Percentiles rank a stretch among this genome's conserved stretches.
phyloP scores from a whole-genome alignment of 768 basidiomycete species.

The Jaapia argillacea region DNA sequence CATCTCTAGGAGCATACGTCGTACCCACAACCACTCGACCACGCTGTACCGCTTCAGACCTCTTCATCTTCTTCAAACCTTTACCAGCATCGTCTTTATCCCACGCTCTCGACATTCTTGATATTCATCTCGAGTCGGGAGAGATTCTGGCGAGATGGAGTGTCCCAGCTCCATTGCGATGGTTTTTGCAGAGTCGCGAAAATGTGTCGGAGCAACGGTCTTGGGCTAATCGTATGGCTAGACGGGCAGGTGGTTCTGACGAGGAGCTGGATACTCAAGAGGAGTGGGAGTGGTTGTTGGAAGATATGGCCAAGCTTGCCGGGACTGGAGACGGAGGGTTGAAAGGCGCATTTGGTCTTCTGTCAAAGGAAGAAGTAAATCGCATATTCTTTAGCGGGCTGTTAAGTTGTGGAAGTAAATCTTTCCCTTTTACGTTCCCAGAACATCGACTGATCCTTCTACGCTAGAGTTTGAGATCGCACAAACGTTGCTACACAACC shows the following conservation, averaged over 20 bases:
- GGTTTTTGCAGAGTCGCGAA: slow-evolving; percentile 76
- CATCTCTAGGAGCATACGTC: slow-evolving; percentile 73
- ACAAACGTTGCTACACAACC: slow-evolving; percentile 43
- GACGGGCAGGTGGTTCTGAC: slow-evolving; percentile 46
- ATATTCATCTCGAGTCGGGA: slow-evolving; percentile 89
- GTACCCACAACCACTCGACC: slow-evolving; percentile 57
- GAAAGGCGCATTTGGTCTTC: slow-evolving; percentile 71
- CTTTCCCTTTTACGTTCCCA: not conserved
- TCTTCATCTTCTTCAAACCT: slow-evolving; percentile 76
- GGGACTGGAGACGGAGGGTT: slow-evolving; percentile 51
- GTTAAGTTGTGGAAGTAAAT: slow-evolving; percentile 82
- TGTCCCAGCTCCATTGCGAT: slow-evolving; percentile 73
- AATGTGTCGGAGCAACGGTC: slow-evolving; percentile 63
- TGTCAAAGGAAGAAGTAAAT: slow-evolving; percentile 60
- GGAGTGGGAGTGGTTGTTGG: slow-evolving; percentile 82
- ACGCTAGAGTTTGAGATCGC: slow-evolving; percentile 58
- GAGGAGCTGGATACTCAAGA: slow-evolving; percentile 48
- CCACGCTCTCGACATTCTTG: slow-evolving; percentile 78
- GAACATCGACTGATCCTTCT: slow-evolving; percentile 7
- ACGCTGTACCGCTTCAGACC: slow-evolving; percentile 51
- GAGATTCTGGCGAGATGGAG: slow-evolving; percentile 88
- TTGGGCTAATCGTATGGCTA: slow-evolving; percentile 81
- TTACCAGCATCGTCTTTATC: slow-evolving; percentile 69
- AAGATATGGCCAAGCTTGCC: slow-evolving; percentile 83
- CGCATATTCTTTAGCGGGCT: slow-evolving; percentile 84